Conservation (phyloP, 1,284 basidiomycete genomes). For the Leccinum solheimii region DNA sequence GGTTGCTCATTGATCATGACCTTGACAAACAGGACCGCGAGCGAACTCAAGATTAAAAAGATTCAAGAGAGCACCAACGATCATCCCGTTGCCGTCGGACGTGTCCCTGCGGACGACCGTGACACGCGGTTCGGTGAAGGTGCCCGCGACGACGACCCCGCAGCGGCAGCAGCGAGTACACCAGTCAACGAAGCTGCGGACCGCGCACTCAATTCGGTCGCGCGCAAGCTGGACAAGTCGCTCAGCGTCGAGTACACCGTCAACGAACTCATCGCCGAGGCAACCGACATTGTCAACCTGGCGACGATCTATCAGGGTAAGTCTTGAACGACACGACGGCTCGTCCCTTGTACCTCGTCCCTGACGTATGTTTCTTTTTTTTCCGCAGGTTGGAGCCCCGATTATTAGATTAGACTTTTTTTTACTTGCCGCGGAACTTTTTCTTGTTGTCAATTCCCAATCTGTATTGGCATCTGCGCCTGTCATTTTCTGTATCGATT, state of each 20-base stretch:
- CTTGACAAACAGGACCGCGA: constrained; percentile 59
- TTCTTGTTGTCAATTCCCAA: neutral
- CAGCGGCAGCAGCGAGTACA: constrained; percentile 39
- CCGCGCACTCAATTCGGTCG: constrained; percentile 78
- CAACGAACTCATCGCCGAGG: constrained; percentile 90
- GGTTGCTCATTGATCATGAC: neutral
- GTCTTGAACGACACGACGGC: constrained; percentile 20
- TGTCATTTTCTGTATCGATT: neutral
- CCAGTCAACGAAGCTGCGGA: constrained; percentile 86
- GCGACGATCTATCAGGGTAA: constrained; percentile 77
- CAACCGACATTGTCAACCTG: constrained; percentile 77
- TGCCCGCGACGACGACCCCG: neutral
- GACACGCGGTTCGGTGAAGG: constrained; percentile 24
- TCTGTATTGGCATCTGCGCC: neutral
- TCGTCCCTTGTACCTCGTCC: neutral
- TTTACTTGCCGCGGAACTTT: neutral
- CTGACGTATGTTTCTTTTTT: constrained; percentile 6
- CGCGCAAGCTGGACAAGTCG: constrained; percentile 78
- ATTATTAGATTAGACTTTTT: constrained; percentile 20
- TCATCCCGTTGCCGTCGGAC: constrained; percentile 16
- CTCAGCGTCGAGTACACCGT: constrained; percentile 93
- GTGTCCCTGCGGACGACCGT: constrained; percentile 17
- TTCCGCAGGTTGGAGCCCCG: constrained; percentile 38
- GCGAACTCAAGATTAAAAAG: constrained; percentile 66
- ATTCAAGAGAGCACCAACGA: constrained; percentile 46